phyloP scores from a whole-genome alignment of 2,329 filamentous ascomycete genomes.

The Colletotrichum tanaceti region DNA sequence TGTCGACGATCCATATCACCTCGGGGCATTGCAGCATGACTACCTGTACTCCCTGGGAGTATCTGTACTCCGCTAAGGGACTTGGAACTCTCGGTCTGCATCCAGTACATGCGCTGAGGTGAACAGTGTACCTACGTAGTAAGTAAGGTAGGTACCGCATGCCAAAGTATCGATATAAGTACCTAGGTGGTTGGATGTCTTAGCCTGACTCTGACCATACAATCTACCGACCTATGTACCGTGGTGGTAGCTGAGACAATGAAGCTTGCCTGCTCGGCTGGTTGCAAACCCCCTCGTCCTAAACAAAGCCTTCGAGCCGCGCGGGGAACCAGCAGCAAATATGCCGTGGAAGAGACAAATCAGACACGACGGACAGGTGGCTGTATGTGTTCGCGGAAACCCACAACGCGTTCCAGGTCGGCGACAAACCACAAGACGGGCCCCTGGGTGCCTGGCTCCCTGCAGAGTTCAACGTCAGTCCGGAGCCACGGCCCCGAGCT shows the following conservation, averaged over 20 bases:
- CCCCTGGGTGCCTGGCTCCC: too few relatives aligned
- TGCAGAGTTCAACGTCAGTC: not conserved
- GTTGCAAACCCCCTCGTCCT: conserved; percentile 16
- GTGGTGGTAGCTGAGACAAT: not conserved
- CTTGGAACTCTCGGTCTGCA: not conserved
- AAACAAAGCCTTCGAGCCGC: conserved; percentile 6
- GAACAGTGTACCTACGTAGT: too few relatives aligned
- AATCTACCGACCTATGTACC: too few relatives aligned
- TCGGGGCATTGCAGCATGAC: conserved; percentile 4
- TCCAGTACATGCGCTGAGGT: too few relatives aligned
- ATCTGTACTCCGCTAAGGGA: too few relatives aligned
- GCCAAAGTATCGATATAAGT: not conserved
- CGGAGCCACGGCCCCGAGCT: conserved; percentile 7
- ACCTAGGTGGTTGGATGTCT: not conserved
- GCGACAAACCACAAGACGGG: conserved; percentile 6
- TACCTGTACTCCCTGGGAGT: too few relatives aligned
- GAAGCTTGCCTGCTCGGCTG: conserved; percentile 19
- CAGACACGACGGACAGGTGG: not conserved
- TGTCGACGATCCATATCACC: conserved; percentile 14
- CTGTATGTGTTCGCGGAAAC: not conserved
- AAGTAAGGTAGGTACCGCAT: too few relatives aligned
- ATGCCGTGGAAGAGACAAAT: conserved; percentile 8
- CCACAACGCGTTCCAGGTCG: not conserved
- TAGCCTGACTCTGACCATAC: not conserved
- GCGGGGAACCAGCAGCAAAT: conserved; percentile 9